Evolutionary conservation across 1,284 basidiomycete species (phyloP), one percentile per base, ranked within the genome.

Genomic region (Melampsora americana): DNA sequence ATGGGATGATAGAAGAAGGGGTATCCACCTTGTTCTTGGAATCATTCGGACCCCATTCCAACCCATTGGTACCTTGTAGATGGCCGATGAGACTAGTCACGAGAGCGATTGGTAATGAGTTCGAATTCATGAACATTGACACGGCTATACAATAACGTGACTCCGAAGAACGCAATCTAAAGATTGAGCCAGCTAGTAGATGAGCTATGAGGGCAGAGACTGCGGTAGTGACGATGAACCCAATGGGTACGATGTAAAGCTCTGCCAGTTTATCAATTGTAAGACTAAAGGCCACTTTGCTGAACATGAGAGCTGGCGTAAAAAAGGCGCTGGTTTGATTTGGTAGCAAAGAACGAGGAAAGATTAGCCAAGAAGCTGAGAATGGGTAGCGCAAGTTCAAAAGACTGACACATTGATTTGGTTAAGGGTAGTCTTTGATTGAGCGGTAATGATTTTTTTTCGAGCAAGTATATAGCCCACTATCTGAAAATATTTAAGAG

Each of bases 201-300:
- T 79, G 80, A 0, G 84, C 83, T 23, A 81, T 78, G 5, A 80
- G 59, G 6, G 82, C 81, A 0, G 82, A 83, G 53, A 83, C 80
- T 26, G 79, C 20, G 2, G 82, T 81, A 42, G 84, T 80, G 60
- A 84, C 77, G 65, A 83, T 79, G 66, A 84, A 85, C 7, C 84
- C 84, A 26, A 83, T 77, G 28, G 83, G 84, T 28, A 84, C 82
- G 61, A 80, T 82, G 73, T 79, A 80, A 48, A 85, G 80, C 70
- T 84, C 83, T 12, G 79, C 80, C 44, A 85, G 79, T 67, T 84
- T 83, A 23, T 81, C 80, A 0, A 84, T 83, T 9, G 83, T 83
- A 26, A 85, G 79, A 20, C 81, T 81, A 78, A 85, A 85, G 0
- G 84, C 84, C 14, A 85, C 83, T 76, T 85, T 85, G 79, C 80